Evolutionary conservation across 495 filamentous ascomycete genomes (phyloP), one percentile per base, ranked within the genome.

Genomic region (Lasiosphaeris hirsuta): DNA sequence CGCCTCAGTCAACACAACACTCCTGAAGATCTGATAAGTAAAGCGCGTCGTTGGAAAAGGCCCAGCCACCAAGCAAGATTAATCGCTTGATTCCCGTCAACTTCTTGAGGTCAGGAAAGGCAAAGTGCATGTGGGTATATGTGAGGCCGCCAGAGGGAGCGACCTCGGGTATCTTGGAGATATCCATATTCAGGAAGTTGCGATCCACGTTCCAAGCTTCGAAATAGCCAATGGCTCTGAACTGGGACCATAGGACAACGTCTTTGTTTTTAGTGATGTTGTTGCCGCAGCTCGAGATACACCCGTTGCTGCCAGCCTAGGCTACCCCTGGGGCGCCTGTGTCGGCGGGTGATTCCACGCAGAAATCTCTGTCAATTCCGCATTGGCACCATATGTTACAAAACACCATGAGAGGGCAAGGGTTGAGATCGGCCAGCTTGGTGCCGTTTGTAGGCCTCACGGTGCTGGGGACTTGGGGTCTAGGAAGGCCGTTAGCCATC

Each of bases 291-390:
- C 73, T 76, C 9, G 68, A 78, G 23, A 76, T 74, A 62, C 78
- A 80, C 17, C 75, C 74, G 50, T 75, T 68, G 1, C 59, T 70
- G 18, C 61, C 64, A 0, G 36, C n/a, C 35, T 59, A 17, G 5
- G 69, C 51, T 0, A 73, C 74, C 0, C 76, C 76, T 0, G 76
- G 76, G 1, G 66, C 65, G 9, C 73, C 18, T 62, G 72, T 44
- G 36, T 54, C n/a, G 10, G 68, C 60, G 7, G 62, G 58, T 14
- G 42, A 36, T 62, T 72, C 55, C 13, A 54, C 70, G 46, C 78
- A 82, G 57, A 80, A 81, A 6, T 80, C 75, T 0, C 40, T 18
- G 0, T 64, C 75, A 5, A 63, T 75, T 6, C 79, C 79, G 52
- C 79, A 82, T 23, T 77, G 64, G 18, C 76, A 76, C 69, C 72